phyloP scores from a whole-genome alignment of 2,329 filamentous ascomycete species.

The Hypocreales sp. region DNA sequence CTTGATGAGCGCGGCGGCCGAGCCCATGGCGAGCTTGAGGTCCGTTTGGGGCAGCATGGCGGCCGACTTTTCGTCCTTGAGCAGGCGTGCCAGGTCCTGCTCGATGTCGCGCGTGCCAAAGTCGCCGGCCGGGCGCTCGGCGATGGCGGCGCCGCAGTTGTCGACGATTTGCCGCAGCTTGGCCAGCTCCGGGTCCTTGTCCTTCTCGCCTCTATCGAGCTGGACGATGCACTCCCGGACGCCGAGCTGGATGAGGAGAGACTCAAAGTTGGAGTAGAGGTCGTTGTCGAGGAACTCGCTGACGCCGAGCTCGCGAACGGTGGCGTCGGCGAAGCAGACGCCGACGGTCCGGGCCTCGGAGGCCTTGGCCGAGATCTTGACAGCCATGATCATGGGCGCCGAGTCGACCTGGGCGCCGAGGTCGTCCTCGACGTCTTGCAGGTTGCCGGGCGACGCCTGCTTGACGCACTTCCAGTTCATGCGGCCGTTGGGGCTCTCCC shows the following conservation, averaged over 20 bases:
- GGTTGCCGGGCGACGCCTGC: constrained; percentile 85
- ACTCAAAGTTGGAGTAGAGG: constrained; percentile 94
- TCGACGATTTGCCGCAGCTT: constrained; percentile 84
- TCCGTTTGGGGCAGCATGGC: constrained; percentile 77
- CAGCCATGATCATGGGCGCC: constrained; percentile 85
- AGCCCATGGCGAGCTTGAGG: constrained; percentile 89
- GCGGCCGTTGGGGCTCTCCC: constrained; percentile 56
- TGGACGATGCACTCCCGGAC: constrained; percentile 90
- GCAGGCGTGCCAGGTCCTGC: constrained; percentile 73
- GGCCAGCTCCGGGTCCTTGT: constrained; percentile 73
- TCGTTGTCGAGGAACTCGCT: constrained; percentile 99
- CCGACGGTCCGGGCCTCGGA: constrained; percentile 75
- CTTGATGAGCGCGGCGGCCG: constrained; percentile 84
- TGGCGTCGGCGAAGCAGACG: constrained; percentile 95
- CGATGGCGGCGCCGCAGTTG: constrained; percentile 79
- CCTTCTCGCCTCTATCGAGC: constrained; percentile 61
- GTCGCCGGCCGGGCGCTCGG: constrained; percentile 60
- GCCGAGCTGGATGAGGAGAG: constrained; percentile 86
- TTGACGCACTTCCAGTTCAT: constrained; percentile 90
- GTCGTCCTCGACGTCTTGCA: constrained; percentile 95
- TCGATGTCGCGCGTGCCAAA: constrained; percentile 89
- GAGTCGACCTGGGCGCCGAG: constrained; percentile 74
- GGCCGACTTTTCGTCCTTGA: constrained; percentile 72
- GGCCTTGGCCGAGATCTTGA: constrained; percentile 83
- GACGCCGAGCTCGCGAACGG: constrained; percentile 85